A percentile compares a stretch with the other conserved stretches of the same genome.
Evolutionary conservation across 1,139 yeast genomes (phyloP).

Genomic region (Yamadazyma pseudoaaseri): DNA sequence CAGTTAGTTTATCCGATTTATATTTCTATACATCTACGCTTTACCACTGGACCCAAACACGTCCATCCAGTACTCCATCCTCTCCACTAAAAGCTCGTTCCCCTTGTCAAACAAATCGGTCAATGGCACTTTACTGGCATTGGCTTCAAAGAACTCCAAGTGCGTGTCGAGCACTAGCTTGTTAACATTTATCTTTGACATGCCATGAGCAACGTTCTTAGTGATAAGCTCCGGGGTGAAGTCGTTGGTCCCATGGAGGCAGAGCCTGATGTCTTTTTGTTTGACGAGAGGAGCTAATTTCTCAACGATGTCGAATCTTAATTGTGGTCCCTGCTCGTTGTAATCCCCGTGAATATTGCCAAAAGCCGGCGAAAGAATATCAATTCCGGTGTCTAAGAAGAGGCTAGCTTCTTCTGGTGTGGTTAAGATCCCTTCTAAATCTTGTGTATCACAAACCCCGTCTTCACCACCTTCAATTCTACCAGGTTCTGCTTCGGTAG

Average conservation of each 20-base stretch:
- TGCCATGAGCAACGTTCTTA: constrained; percentile 8
- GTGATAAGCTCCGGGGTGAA: constrained; percentile 11
- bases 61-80: constrained; percentile 14
- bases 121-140: constrained; percentile 9
- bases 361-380: constrained; percentile 12
- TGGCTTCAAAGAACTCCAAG: constrained; percentile 10
- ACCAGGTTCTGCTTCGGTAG: constrained; percentile 14
- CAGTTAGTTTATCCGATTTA: no score
- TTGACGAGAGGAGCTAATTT: constrained; percentile 7
- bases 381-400: constrained; percentile 12
- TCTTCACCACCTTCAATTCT: constrained; percentile 15
- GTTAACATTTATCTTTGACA: constrained; percentile 13
- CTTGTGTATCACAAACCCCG: constrained; percentile 12
- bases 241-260: constrained; percentile 14
- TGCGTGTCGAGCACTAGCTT: constrained; percentile 13
- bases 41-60: constrained; percentile 10
- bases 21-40: no score
- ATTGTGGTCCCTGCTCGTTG: constrained; percentile 10
- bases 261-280: constrained; percentile 8
- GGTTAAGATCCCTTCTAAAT: constrained; percentile 12
- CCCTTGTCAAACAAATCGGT: constrained; percentile 11
- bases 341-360: constrained; percentile 14
- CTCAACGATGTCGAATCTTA: constrained; percentile 11
- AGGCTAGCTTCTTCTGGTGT: constrained; percentile 13
- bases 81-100: constrained; percentile 9